Evolutionary conservation across 1,139 yeast species (phyloP).

Genomic region (Yamadazyma friedrichii): DNA sequence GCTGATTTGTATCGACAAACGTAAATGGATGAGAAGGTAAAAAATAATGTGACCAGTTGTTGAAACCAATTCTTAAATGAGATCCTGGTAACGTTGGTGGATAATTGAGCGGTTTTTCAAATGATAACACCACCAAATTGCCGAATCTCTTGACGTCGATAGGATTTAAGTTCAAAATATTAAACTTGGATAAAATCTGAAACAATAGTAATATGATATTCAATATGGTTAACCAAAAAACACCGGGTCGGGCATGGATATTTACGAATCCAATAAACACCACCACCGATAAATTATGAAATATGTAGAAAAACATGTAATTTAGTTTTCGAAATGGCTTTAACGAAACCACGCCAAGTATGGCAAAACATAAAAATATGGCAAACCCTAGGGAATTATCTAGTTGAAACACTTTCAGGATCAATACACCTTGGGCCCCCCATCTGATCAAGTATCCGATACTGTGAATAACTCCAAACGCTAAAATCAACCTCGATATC

Average conservation of each 20-base stretch:
- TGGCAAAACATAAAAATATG: constrained; percentile 40
- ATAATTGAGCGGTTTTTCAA: constrained; percentile 21
- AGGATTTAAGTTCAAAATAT: background rate
- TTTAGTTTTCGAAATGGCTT: constrained; percentile 24
- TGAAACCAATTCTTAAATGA: constrained; percentile 31
- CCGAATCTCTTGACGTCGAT: constrained; percentile 15
- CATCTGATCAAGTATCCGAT: constrained; percentile 53
- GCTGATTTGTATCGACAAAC: constrained; percentile 7
- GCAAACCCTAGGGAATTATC: constrained; percentile 65
- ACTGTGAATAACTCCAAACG: constrained; percentile 55
- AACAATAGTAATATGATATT: constrained; percentile 20
- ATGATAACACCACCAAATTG: constrained; percentile 13
- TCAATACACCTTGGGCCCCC: constrained; percentile 32
- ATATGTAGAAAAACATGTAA: constrained; percentile 32
- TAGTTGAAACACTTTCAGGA: constrained; percentile 36
- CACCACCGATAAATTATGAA: constrained; percentile 33
- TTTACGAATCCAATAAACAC: constrained; percentile 29
- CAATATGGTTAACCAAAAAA: constrained; percentile 21
- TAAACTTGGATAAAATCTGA: constrained; percentile 18
- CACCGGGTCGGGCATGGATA: constrained; percentile 48
- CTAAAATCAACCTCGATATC: constrained; percentile 66
- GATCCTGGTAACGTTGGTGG: constrained; percentile 35
- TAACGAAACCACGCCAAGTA: constrained; percentile 56
- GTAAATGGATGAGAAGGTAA: constrained; percentile 45
- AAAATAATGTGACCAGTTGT: constrained; percentile 23